Percentiles rank a stretch among this genome's conserved stretches.
Conservation (phyloP, 176 grass and related monocot species). For the Oryza rufipogon region DNA sequence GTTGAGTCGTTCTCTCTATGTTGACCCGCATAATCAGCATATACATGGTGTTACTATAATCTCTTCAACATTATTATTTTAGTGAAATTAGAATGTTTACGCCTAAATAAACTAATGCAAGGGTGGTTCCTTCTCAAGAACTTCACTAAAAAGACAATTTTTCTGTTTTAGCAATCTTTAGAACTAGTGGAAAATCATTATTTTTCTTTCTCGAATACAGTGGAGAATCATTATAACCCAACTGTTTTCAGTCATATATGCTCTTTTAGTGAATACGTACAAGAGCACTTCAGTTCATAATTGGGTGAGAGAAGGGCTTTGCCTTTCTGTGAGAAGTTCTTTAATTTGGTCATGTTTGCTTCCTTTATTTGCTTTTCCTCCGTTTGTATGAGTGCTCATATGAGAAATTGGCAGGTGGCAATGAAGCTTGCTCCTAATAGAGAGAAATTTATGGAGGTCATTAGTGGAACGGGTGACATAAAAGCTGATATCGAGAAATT, state of each 20-base stretch:
- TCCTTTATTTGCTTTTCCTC: neutral
- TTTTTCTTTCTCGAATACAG: too few relatives aligned
- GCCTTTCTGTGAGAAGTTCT: slow-evolving; percentile 1
- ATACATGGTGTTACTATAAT: neutral
- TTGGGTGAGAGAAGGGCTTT: neutral
- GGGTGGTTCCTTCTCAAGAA: neutral
- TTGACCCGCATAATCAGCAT: neutral
- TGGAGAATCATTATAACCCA: neutral
- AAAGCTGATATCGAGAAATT: slow-evolving; percentile 94
- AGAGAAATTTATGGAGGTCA: slow-evolving; percentile 98
- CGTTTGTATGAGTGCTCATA: slow-evolving; percentile 25
- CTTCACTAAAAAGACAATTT: neutral
- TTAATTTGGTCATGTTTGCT: neutral
- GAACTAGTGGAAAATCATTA: neutral
- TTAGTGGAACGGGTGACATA: slow-evolving; percentile 74
- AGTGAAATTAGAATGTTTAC: neutral
- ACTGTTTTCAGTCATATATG: neutral
- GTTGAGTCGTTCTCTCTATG: slow-evolving; percentile 43
- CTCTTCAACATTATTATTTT: neutral
- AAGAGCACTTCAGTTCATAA: neutral
- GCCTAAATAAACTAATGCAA: neutral
- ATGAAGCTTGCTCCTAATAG: slow-evolving; percentile 93
- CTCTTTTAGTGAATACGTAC: neutral
- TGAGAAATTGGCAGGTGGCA: slow-evolving; percentile 57
- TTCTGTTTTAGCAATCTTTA: neutral